These are phyloP conservation scores for Taiozyma onychis DNA, from an alignment of 1,139 yeast genomes.

Conservation along the genomic window DNA sequence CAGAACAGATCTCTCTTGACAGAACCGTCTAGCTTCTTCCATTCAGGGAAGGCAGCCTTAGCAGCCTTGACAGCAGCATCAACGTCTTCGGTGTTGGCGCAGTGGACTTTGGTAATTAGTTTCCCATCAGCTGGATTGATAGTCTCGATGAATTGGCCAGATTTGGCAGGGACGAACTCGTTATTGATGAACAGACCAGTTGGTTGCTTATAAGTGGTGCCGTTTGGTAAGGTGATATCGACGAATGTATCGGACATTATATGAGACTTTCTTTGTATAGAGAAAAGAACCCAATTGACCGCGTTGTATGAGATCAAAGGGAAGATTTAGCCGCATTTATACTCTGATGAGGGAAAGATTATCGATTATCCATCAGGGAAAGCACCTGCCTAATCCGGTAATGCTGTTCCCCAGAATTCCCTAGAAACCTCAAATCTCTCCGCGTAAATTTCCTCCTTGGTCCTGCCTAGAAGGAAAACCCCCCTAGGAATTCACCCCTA, in stretches of 20 bases:
- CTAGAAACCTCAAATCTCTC: neutral
- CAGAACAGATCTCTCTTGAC: constrained; percentile 42
- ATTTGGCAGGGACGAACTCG: constrained; percentile 41
- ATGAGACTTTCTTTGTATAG: no score
- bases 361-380: no score
- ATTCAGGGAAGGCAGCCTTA: constrained; percentile 54
- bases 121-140: constrained; percentile 65
- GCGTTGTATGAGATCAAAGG: no score
- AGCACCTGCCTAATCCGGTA: neutral
- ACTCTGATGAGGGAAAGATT: neutral
- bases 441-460: no score
- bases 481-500: no score
- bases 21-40: constrained; percentile 44
- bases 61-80: constrained; percentile 77
- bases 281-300: neutral
- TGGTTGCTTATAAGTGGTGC: constrained; percentile 38
- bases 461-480: neutral
- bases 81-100: constrained; percentile 65
- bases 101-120: constrained; percentile 56
- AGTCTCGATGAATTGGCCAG: constrained; percentile 49
- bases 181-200: constrained; percentile 61
- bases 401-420: neutral
- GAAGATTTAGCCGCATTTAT: neutral
- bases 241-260: constrained; percentile 15
- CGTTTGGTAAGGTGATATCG: constrained; percentile 18